Evolutionary conservation across 1,284 basidiomycete species (phyloP).

Genomic region (Papiliotrema fonsecae): DNA sequence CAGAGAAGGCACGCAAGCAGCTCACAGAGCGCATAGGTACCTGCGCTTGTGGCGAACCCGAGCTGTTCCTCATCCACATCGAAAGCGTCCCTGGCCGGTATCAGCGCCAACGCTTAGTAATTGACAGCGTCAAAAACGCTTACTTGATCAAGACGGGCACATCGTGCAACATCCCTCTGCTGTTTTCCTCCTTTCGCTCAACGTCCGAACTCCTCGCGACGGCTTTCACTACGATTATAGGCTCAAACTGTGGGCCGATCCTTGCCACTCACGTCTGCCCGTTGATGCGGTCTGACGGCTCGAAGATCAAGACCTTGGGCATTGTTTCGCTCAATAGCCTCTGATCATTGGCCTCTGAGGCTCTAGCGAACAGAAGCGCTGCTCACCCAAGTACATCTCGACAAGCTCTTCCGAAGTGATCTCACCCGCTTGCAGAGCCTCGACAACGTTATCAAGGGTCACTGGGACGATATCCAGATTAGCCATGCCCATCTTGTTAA

Average conservation of each 20-base stretch:
- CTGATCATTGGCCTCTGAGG: neutral
- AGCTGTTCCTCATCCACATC: neutral
- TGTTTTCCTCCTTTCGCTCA: constrained; percentile 9
- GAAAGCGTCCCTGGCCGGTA: neutral
- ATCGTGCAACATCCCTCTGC: constrained; percentile 17
- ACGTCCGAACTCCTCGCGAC: constrained; percentile 13
- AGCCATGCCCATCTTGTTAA: too few species aligned
- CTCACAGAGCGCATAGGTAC: neutral
- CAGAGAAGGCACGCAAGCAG: neutral
- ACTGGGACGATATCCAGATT: neutral
- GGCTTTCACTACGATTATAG: neutral
- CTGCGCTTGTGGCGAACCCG: neutral
- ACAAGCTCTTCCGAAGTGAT: neutral
- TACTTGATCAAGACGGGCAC: constrained; percentile 27
- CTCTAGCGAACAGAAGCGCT: neutral
- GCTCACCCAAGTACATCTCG: neutral
- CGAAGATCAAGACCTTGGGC: constrained; percentile 11
- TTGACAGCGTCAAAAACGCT: neutral
- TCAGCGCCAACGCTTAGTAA: neutral
- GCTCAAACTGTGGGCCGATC: neutral
- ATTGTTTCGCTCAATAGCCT: constrained; percentile 12
- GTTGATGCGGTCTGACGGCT: constrained; percentile 14
- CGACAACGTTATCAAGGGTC: neutral
- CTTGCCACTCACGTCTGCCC: constrained; percentile 1
- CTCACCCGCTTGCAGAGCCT: neutral